Evolutionary conservation across 2,329 filamentous ascomycete species (phyloP).

Genomic region (Neonectria faginata): DNA sequence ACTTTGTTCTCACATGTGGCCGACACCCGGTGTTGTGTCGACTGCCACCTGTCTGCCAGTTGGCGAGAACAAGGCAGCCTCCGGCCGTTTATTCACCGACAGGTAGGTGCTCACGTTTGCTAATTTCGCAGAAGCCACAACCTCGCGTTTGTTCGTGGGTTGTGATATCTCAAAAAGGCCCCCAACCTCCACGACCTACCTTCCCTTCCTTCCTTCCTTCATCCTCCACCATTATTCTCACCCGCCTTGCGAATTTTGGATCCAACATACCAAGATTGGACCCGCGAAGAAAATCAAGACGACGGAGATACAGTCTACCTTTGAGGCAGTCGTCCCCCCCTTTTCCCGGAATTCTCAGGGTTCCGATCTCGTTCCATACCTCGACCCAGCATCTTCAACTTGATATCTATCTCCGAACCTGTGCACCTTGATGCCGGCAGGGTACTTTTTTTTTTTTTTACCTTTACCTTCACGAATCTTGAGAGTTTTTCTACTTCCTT

Average conservation of each 20-base stretch:
- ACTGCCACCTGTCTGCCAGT: conserved; percentile 13
- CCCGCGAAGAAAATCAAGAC: neutral
- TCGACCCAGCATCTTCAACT: neutral
- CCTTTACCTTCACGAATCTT: neutral
- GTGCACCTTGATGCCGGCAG: neutral
- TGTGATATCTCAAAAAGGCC: neutral
- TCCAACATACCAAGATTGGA: neutral
- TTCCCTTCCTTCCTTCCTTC: neutral
- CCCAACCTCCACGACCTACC: neutral
- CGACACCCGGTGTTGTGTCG: neutral
- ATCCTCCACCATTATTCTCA: neutral
- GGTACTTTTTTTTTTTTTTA: no score
- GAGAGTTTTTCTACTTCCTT: neutral
- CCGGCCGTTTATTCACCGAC: neutral
- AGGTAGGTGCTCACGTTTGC: neutral
- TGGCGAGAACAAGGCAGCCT: neutral
- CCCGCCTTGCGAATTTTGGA: neutral
- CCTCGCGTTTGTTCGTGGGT: neutral
- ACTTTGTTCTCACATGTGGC: neutral
- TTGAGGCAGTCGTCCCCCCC: neutral
- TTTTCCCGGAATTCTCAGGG: neutral
- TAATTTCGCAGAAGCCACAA: neutral
- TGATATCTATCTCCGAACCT: neutral
- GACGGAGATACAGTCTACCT: neutral
- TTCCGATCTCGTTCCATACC: neutral